Conservation (phyloP, 208 protist species). For the Histomonas meleagridis region DNA sequence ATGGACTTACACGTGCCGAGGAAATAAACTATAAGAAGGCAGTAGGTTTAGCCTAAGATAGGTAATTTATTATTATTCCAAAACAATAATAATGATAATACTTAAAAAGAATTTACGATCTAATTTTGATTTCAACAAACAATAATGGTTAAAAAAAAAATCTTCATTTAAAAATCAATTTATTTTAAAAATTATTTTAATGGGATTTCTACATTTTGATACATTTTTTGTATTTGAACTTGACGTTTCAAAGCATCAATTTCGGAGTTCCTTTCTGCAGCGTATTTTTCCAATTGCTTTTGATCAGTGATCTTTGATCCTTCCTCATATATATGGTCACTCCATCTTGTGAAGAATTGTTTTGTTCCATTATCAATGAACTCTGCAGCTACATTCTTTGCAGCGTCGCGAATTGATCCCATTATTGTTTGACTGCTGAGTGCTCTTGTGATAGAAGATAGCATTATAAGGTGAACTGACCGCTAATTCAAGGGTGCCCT, state of each 20-base stretch:
- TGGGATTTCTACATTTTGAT: no score
- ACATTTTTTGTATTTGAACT: neutral
- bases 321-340: neutral
- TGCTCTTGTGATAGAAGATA: neutral
- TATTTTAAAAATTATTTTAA: no score
- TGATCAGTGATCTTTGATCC: neutral
- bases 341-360: neutral
- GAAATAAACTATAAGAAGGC: conserved; percentile 16
- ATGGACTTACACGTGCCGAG: neutral
- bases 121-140: no score
- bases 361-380: neutral
- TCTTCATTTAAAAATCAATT: no score
- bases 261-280: neutral
- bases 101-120: no score
- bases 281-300: neutral
- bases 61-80: no score
- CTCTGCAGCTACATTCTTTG: neutral
- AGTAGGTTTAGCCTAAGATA: neutral
- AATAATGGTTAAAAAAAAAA: no score
- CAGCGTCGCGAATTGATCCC: neutral
- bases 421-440: neutral
- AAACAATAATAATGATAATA: no score
- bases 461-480: no score
- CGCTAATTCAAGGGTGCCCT: no score
- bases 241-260: neutral